These are phyloP conservation scores for Microcera coccophila DNA, from an alignment of 2,329 filamentous ascomycete genomes.

Conservation along the genomic window DNA sequence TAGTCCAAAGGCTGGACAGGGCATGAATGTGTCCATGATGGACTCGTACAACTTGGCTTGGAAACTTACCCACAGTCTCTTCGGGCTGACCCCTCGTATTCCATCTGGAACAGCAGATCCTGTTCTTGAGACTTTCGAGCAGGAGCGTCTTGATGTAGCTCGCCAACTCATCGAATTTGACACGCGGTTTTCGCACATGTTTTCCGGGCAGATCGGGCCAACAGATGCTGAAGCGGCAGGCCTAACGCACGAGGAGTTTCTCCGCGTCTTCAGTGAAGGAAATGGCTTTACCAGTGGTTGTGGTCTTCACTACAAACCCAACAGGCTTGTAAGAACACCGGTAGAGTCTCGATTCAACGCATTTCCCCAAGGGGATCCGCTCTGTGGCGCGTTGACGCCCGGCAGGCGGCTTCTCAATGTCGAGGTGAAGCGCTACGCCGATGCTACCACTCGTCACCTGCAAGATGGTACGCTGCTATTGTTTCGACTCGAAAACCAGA, in stretches of 20 bases:
- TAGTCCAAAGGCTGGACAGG: constrained; percentile 61
- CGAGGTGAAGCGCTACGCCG: constrained; percentile 9
- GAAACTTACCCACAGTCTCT: constrained; percentile 44
- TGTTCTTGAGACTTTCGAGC: constrained; percentile 48
- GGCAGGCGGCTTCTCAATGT: constrained; percentile 6
- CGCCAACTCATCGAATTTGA: constrained; percentile 45
- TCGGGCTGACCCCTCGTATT: neutral
- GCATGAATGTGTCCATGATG: constrained; percentile 70
- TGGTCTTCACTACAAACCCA: constrained; percentile 7
- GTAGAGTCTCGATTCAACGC: neutral
- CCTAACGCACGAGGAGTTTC: constrained; percentile 17
- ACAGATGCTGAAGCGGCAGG: constrained; percentile 4
- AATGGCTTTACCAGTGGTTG: constrained; percentile 12
- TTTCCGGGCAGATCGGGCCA: constrained; percentile 15
- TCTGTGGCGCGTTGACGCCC: constrained; percentile 3
- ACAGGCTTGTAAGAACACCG: constrained; percentile 1
- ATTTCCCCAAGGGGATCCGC: neutral
- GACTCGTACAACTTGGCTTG: constrained; percentile 55
- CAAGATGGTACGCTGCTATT: constrained; percentile 9
- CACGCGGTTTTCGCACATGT: constrained; percentile 26
- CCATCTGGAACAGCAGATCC: too few relatives aligned
- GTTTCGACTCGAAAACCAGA: neutral
- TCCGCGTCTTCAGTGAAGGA: constrained; percentile 12
- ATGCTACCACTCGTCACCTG: constrained; percentile 6
- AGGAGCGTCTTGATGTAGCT: constrained; percentile 47